Percentiles rank a stretch among this genome's conserved stretches.
Evolutionary conservation across 805 yeast species (phyloP).

Genomic region (Metschnikowia picachoensis): DNA sequence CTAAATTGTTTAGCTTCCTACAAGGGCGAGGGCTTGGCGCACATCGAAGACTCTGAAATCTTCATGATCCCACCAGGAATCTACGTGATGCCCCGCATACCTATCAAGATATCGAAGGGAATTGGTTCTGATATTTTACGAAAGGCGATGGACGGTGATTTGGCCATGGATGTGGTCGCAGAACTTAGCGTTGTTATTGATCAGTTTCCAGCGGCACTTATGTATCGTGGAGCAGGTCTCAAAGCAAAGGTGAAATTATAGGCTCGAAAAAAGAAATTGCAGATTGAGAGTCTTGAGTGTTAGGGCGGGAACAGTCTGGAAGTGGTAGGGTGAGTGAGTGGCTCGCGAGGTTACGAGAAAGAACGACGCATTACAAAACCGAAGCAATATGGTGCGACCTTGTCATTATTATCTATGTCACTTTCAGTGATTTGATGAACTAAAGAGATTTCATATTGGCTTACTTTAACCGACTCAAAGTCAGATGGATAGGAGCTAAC

Average conservation of each 20-base stretch:
- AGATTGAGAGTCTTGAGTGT: no score
- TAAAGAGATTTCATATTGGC: background rate
- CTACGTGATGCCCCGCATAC: conserved; percentile 46
- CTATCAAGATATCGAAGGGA: conserved; percentile 44
- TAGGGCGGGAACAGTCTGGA: background rate
- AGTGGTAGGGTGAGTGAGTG: background rate
- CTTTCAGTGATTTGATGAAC: no score
- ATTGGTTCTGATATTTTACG: conserved; percentile 47
- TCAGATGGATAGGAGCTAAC: no score
- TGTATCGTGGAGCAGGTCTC: conserved; percentile 45
- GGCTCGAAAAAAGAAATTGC: background rate
- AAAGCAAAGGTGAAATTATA: conserved; percentile 35
- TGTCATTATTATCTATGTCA: no score
- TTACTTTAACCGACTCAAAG: background rate
- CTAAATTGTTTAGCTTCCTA: conserved; percentile 46
- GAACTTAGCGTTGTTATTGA: conserved; percentile 38
- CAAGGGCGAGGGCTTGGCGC: conserved; percentile 45
- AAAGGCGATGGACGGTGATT: conserved; percentile 48
- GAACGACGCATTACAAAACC: no score
- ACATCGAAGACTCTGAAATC: conserved; percentile 37
- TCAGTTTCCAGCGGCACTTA: conserved; percentile 36
- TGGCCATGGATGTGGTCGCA: conserved; percentile 46
- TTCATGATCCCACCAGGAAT: conserved; percentile 50
- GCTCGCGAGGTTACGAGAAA: background rate
- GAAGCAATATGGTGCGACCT: no score